Percentiles rank a stretch among this genome's conserved stretches.
Evolutionary conservation across 2,329 filamentous ascomycete genomes (phyloP).

Genomic region (Colletotrichum graminicola): DNA sequence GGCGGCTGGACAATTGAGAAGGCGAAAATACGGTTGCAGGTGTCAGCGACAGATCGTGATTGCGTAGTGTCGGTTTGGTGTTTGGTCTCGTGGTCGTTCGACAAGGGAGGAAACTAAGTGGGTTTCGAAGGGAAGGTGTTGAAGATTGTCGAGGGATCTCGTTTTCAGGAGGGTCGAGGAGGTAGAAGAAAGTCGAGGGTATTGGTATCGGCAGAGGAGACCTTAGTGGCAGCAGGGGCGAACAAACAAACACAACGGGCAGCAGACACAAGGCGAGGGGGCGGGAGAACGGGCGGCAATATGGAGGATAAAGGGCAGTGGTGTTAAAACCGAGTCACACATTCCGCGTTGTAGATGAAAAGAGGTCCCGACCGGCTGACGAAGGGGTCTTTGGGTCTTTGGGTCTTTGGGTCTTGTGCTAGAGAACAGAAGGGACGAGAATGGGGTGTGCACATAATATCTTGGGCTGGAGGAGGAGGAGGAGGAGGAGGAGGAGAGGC

Average conservation of each 20-base stretch:
- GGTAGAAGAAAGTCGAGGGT: not conserved
- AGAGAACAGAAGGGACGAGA: slow-evolving; percentile 4
- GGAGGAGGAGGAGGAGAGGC: not conserved
- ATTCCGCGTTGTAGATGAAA: slow-evolving; percentile 37
- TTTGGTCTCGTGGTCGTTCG: not conserved
- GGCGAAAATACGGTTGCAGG: not conserved
- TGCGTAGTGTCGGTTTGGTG: not conserved
- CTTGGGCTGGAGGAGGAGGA: not conserved
- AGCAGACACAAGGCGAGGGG: slow-evolving; percentile 3
- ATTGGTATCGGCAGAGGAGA: not conserved
- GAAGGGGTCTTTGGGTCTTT: slow-evolving; percentile 13
- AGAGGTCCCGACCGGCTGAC: slow-evolving; percentile 24
- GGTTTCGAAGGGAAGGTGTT: slow-evolving; percentile 9
- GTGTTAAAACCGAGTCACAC: slow-evolving; percentile 32
- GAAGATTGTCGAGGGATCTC: slow-evolving; percentile 6
- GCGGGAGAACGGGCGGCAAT: slow-evolving; percentile 26
- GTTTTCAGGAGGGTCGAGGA: slow-evolving; percentile 1
- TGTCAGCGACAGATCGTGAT: not conserved
- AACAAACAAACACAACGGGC: slow-evolving; percentile 21
- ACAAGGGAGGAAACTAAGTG: not conserved
- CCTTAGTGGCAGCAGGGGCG: not conserved
- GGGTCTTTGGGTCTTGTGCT: slow-evolving; percentile 14
- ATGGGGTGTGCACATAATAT: slow-evolving; percentile 25
- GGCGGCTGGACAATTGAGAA: not conserved
- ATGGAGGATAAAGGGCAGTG: slow-evolving; percentile 20